phyloP scores from a whole-genome alignment of 305 asterid species.

The Fraxinus velutina region DNA sequence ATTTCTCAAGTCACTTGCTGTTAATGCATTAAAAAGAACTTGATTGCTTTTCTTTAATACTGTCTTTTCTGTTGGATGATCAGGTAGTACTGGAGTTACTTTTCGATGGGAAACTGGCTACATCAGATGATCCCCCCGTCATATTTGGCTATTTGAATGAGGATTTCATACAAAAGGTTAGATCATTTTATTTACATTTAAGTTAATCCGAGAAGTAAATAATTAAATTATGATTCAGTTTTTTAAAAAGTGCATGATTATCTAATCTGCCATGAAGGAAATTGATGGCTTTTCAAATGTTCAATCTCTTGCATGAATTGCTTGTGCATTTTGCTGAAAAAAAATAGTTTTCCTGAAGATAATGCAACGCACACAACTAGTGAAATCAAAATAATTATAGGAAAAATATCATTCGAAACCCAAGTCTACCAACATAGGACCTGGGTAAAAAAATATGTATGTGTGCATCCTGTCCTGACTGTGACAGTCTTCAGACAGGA shows the following conservation, averaged over 20 bases:
- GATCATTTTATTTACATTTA: conserved; percentile 11
- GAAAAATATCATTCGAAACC: not conserved
- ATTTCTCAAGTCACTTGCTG: not conserved
- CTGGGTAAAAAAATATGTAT: not conserved
- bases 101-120: conserved; percentile 68
- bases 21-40: not conserved
- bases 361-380: not conserved
- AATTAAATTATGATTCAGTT: not conserved
- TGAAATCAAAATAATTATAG: not conserved
- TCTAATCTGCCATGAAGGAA: not conserved
- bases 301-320: not conserved
- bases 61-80: conserved; percentile 23
- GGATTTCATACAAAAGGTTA: conserved; percentile 74
- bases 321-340: not conserved
- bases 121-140: conserved; percentile 82
- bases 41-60: conserved; percentile 4
- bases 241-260: not conserved
- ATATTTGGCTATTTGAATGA: conserved; percentile 64
- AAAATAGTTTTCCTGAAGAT: not conserved
- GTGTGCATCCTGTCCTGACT: not conserved
- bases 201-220: not conserved
- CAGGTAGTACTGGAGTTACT: conserved; percentile 79
- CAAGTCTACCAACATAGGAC: not conserved
- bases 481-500: conserved; percentile 50
- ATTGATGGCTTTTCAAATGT: not conserved